Base-by-base conservation (phyloP, 306 rosid genomes). In the Comarum palustre region DNA sequence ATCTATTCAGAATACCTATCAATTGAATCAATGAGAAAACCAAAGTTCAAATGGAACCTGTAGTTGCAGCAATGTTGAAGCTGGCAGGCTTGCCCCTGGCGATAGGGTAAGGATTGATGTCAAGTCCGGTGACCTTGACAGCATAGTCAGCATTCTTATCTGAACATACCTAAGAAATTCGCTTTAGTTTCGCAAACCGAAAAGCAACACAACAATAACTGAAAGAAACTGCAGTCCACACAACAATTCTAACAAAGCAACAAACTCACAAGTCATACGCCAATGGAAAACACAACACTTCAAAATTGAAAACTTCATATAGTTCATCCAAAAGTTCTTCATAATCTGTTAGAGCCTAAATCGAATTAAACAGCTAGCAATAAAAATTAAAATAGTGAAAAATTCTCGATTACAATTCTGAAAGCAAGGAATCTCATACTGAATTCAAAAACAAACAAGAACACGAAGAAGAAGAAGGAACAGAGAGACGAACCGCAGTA, bases 1-100 rank as follows among this genome's bases (percentile, higher is more conserved):
- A 36, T 52, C 19, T 8, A 8, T 36, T 62, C 8, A 31, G 3
- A 38, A 20, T 4, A 15, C 11, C 12, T 54, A 38, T 36, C 1
- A 39, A 7, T 29, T 2, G 8, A 38, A 2, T 4, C 7, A 54
- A 11, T 1, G 4, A 14, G 4, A 25, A 38, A 17, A 4, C 59
- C 39, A 24, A 5, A 12, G n/a, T 47, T 36, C 5, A n/a, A 38
- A 19, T 2, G 55, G 34, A 38, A 91, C 99, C 92, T 79, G 97
- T 82, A 54, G 81, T 64, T 50, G 97, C 96, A 80, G 92, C 73
- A 77, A 91, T 88, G 82, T 81, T 85, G 85, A 94, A 91, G 74
- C 86, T 86, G 46, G 96, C 94, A 25, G 91, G 85, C 52, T 85
- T 78, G 79, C 98, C 98, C 68, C 98, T 77, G 4, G 79, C 86